Evolutionary conservation across 176 grass and related monocot genomes (phyloP), one percentile per base, ranked within the genome.

Genomic region (Puya raimondii): DNA sequence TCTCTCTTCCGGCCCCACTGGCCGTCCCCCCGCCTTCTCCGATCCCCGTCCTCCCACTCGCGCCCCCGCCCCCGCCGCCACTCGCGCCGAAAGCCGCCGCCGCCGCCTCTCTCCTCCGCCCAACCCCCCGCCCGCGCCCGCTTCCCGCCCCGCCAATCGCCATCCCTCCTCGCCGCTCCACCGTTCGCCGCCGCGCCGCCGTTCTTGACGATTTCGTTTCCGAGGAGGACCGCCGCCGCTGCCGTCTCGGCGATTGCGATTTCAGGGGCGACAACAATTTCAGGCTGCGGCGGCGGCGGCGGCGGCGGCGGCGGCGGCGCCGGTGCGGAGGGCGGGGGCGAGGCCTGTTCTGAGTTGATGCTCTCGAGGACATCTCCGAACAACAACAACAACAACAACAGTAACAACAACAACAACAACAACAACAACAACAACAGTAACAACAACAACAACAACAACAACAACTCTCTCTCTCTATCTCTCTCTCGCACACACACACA

Each of bases 1-100:
- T 85, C 84, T 42, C 86, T 85, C 76, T 87, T 97, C n/a, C 87
- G 82, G 1, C 82, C 20, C 77, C 82, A 75, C 11, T 87, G 78
- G 4, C 74, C 79, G 14, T 97, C 86, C 48, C 78, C 86, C 33
- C 78, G 65, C 82, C 86, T 85, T 50, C 89, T 77, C 64, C 84
- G 80, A 77, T 99, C 91, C 53, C 69, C 84, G 50, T 85, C 88
- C 74, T 83, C 85, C 59, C 68, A 80, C 0, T 87, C 86, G 3
- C 52, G 11, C 48, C 74, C 2, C 63, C 21, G 50, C 23, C 63
- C 15, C 61, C 67, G 20, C 84, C 76, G 53, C 77, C 76, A n/a
- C 48, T 52, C 23, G 20, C 2, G 17, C 29, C 33, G 21, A 47
- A 2, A 48, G 58, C 64, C 76, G 73, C 67, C 74, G 73, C 67